Evolutionary conservation across 805 yeast genomes (phyloP).

Genomic region (Lachancea thermotolerans): DNA sequence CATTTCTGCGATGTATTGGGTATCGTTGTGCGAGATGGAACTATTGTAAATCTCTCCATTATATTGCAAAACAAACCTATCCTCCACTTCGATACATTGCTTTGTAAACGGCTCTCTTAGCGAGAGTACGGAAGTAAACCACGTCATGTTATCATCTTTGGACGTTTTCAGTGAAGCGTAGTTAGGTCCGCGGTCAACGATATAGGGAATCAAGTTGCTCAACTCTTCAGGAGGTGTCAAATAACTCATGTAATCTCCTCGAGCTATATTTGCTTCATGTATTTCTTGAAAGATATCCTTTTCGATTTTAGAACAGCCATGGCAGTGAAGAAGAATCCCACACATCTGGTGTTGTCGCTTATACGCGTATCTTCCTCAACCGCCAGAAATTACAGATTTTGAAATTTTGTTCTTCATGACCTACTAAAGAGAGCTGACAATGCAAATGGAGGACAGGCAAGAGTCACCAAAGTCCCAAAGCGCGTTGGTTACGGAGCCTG

Average conservation of each 20-base stretch:
- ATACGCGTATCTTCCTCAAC: not conserved
- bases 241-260: not conserved
- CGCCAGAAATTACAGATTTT: too few species aligned
- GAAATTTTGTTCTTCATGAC: too few species aligned
- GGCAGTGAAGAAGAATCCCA: slow-evolving; percentile 43
- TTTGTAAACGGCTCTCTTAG: slow-evolving; percentile 68
- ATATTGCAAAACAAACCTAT: slow-evolving; percentile 54
- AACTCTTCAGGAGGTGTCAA: slow-evolving; percentile 17
- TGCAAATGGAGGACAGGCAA: not conserved
- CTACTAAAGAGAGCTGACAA: not conserved
- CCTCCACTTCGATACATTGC: slow-evolving; percentile 52
- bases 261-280: slow-evolving; percentile 10
- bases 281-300: slow-evolving; percentile 15
- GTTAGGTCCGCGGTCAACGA: slow-evolving; percentile 62
- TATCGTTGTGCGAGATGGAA: slow-evolving; percentile 57
- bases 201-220: slow-evolving; percentile 36
- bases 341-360: slow-evolving; percentile 37
- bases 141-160: slow-evolving; percentile 15
- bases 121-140: slow-evolving; percentile 71
- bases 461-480: not conserved
- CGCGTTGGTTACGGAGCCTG: too few species aligned
- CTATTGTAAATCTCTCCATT: slow-evolving; percentile 84
- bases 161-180: slow-evolving; percentile 32
- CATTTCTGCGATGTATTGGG: slow-evolving; percentile 42
- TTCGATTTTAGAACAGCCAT: slow-evolving; percentile 1